phyloP scores from a whole-genome alignment of 1,139 yeast genomes.

The Suhomyces yuchorum region DNA sequence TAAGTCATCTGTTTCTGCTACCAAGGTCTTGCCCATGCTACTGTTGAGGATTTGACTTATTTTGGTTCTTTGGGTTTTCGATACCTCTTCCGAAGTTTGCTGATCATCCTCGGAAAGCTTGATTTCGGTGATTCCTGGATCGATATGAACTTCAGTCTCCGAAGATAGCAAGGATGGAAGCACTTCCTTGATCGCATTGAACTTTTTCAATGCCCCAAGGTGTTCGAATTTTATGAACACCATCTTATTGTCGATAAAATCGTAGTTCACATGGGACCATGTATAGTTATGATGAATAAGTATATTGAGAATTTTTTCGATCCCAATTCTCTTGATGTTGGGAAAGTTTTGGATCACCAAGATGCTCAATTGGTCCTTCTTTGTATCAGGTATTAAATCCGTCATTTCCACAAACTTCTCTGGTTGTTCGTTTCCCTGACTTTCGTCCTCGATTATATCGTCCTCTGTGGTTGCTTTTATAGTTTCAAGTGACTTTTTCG shows the following conservation, averaged over 20 bases:
- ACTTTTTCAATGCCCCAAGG: slow-evolving; percentile 20
- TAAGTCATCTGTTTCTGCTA: slow-evolving; percentile 38
- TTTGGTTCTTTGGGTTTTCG: slow-evolving; percentile 1
- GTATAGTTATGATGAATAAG: slow-evolving; percentile 16
- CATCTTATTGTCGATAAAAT: slow-evolving; percentile 28
- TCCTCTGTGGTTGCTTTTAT: slow-evolving; percentile 16
- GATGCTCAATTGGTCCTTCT: slow-evolving; percentile 42
- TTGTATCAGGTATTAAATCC: slow-evolving; percentile 31
- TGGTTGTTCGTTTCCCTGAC: slow-evolving; percentile 8
- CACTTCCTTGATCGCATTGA: slow-evolving; percentile 10
- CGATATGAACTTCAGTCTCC: slow-evolving; percentile 14
- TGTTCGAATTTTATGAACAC: slow-evolving; percentile 30
- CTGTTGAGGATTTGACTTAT: slow-evolving; percentile 23
- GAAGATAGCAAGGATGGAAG: slow-evolving; percentile 5
- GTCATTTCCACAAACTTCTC: slow-evolving; percentile 26
- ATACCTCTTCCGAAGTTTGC: not conserved
- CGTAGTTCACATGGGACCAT: slow-evolving; percentile 35
- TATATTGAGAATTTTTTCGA: slow-evolving; percentile 27
- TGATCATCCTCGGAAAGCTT: not conserved
- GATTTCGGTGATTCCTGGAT: slow-evolving; percentile 14
- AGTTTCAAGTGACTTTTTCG: slow-evolving; percentile 10
- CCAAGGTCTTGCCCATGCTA: slow-evolving; percentile 21
- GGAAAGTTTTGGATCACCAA: slow-evolving; percentile 40
- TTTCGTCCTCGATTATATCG: slow-evolving; percentile 13
- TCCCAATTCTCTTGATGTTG: slow-evolving; percentile 26